Evolutionary conservation across 2,329 filamentous ascomycete species (phyloP), one percentile per base, ranked within the genome.

Genomic region (Verticillium zaregamsianum): DNA sequence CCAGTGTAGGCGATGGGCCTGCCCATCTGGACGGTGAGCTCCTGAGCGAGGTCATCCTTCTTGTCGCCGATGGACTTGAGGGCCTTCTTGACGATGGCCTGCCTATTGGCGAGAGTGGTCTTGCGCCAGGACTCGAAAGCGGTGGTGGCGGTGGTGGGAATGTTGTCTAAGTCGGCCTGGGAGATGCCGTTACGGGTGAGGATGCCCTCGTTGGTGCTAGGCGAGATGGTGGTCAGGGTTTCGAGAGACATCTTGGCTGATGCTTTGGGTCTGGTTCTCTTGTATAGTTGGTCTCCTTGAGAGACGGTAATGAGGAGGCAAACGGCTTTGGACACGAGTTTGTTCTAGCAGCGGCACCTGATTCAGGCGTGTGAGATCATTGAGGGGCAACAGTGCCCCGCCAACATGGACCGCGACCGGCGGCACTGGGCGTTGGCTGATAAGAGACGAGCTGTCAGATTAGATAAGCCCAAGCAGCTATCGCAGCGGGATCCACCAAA

Each of bases 1-100:
- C 84, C 88, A 0, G 91, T 91, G 74, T 94, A 97, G 40, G 90
- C 85, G 70, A 97, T 97, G 37, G 94, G 94, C 23, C 94, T 85
- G 52, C 94, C 94, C 93, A 98, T 98, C 79, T 98, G 93, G 73
- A 92, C 89, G 0, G 93, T 97, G 63, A 98, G 79, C 74, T 97
- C 93, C 67, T 86, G 84, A 6, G 90, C 93, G 37, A 98, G 82
- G 65, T 88, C 90, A 86, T 95, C 90, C 74, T 93, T 85, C 73
- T 87, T 88, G 58, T 87, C 84, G 17, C 79, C 76, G 32, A 98
- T 81, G 5, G 91, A 77, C 65, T 88, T 84, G 55, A 98, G 79
- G 1, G 93, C 93, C 70, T 90, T 91, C 69, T 86, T 88, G 69
- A 97, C 87, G 66, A 97, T 93, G 56, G 84, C 83, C 75, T 96